Base-by-base conservation (phyloP, 345 rosid species). In the Geranium brycei region DNA sequence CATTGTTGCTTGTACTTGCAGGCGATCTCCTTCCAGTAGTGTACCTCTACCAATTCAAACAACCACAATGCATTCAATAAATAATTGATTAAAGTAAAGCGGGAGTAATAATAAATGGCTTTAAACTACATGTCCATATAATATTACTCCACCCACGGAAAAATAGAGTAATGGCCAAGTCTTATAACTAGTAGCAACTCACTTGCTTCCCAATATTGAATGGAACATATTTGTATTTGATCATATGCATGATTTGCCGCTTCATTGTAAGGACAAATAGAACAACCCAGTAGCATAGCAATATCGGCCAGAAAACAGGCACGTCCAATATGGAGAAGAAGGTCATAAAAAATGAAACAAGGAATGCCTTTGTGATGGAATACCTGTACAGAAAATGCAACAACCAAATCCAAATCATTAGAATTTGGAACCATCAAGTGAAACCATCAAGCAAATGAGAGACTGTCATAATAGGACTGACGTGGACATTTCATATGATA, bases 281-380 rank as follows among this genome's bases (percentile, higher is more conserved):
- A 75, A 86, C 83, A 47, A 88, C 70, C 97, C 91, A 85, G 67
- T 88, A 91, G 70, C 79, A 85, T 7, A 88, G 81, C 31, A 91
- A 67, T 76, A 87, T 85, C 7, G 96, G 96, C 97, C 96, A 88
- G 73, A 91, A 85, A 64, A 83, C 95, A 2, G 91, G 96, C 31
- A 91, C 86, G 55, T 87, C 97, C 61, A 91, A 83, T 66, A 85
- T 62, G 3, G 90, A 80, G 74, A 88, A 85, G 85, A 91, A 87
- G 23, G 96, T 87, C 91, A 91, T 82, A 51, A 82, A 51, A 75
- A 91, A 82, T 17, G 95, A 88, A 61, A 91, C 76, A 77, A 73
- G 71, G 77, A 88, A 83, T 5, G 95, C 91, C 72, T 77, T 85
- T 6, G 96, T 87, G 74, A 85, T 76, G 41, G 95, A 79, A 73